Evolutionary conservation across 441 rosid species (phyloP).

Genomic region (Kokia cookei): DNA sequence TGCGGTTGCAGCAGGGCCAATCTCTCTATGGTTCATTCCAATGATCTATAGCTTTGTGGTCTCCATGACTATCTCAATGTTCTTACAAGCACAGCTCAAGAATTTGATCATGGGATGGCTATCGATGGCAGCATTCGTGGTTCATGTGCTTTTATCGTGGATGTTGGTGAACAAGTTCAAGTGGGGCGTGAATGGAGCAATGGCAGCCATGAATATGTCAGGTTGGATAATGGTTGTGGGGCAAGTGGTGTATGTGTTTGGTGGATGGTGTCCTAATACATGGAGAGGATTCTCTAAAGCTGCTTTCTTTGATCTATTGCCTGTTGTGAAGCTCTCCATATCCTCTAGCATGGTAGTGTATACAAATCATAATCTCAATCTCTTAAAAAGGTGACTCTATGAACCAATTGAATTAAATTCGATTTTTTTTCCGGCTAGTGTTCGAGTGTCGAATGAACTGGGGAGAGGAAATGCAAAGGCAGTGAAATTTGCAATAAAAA

Average conservation of each 20-base stretch:
- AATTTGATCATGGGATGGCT: constrained; percentile 22
- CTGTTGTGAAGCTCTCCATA: constrained; percentile 44
- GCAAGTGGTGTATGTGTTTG: constrained; percentile 17
- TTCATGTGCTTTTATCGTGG: constrained; percentile 25
- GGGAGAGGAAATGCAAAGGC: constrained; percentile 4
- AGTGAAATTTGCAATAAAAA: constrained; percentile 1
- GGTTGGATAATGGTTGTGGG: constrained; percentile 11
- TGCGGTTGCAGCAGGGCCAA: constrained; percentile 16
- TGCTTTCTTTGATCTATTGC: constrained; percentile 36
- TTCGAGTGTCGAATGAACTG: not conserved
- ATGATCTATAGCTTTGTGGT: constrained; percentile 21
- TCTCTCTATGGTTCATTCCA: constrained; percentile 28
- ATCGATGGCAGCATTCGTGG: not conserved
- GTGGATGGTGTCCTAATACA: constrained; percentile 28
- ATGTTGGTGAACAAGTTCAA: constrained; percentile 15
- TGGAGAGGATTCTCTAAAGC: constrained; percentile 24
- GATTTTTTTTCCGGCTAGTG: not conserved
- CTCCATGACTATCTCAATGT: constrained; percentile 24
- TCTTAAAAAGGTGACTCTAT: not conserved
- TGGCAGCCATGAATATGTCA: constrained; percentile 11
- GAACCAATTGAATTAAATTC: not conserved
- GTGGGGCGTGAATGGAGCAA: constrained; percentile 24
- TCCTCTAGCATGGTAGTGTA: constrained; percentile 20
- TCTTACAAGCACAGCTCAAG: constrained; percentile 30
- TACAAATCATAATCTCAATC: not conserved